Base-by-base conservation (phyloP, 306 rosid species). In the Lotus japonicus region DNA sequence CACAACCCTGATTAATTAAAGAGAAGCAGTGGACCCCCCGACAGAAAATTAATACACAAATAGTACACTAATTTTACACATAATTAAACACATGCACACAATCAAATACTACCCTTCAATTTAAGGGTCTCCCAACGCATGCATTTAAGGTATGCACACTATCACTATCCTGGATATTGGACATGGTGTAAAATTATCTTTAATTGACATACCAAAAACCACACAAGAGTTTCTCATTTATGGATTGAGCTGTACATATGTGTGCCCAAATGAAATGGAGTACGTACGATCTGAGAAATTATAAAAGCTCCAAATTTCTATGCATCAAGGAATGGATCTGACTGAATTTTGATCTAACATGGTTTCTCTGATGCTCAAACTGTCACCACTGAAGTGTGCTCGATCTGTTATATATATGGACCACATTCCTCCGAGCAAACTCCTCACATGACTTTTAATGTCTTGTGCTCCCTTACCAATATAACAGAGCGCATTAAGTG, bases 401-500 rank as follows among this genome's bases (percentile, higher is more conserved):
- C n/a, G n/a, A n/a, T n/a, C 31, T 26, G 31, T 21, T 26, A 26
- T n/a, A n/a, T n/a, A 26, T 2, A 18, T 45, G 72, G 75, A 76
- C 80, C 80, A 76, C 80, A 41, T 68, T 35, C 38, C 19, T 19
- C 39, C 38, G 59, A 70, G 41, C 46, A 8, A 77, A 46, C 44
- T 41, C 1, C 1, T 21, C 74, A 45, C 68, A 70, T 62, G 62
- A 70, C 60, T 61, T 61, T 57, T 56, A 74, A 66, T 66, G 59
- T 57, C 12, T 13, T 5, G 7, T 19, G 52, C 43, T 7, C 42
- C 43, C 54, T 33, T 64, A 17, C 56, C 80, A 76, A 59, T 59
- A 17, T n/a, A 73, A 63, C 64, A 43, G 7, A 51, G 6, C 18
- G 6, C 33, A 64, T 41, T 62, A 68, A 31, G 65, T 59, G 42